Evolutionary conservation across 108 stramenopile genomes (phyloP).

Genomic region (Bacterosira constricta): DNA sequence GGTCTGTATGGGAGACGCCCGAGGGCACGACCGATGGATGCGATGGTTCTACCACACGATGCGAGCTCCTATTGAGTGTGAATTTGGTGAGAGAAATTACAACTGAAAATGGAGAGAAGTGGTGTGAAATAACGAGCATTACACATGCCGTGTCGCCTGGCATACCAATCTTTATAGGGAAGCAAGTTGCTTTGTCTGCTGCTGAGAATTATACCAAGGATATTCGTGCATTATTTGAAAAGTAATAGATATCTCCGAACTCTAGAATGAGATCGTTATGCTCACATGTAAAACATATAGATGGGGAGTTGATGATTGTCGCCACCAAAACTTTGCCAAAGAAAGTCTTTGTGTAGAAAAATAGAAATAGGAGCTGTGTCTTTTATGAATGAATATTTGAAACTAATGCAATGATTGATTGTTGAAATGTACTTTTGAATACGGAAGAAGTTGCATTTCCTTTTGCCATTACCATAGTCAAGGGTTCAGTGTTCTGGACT

Average conservation of each 20-base stretch:
- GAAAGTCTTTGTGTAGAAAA: too few species aligned
- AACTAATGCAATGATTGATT: too few species aligned
- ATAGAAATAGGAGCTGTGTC: too few species aligned
- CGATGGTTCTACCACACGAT: conserved; percentile 41
- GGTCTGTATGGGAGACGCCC: conserved; percentile 62
- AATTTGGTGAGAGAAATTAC: conserved; percentile 53
- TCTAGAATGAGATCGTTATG: neutral
- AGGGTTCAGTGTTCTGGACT: too few species aligned
- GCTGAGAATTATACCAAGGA: conserved; percentile 65
- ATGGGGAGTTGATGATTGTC: too few species aligned
- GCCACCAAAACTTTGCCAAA: too few species aligned
- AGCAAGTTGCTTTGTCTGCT: conserved; percentile 49
- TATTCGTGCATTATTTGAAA: conserved; percentile 53
- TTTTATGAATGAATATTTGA: too few species aligned
- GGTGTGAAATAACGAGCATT: conserved; percentile 61
- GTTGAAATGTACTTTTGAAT: too few species aligned
- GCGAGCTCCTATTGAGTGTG: conserved; percentile 67
- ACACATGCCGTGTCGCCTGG: conserved; percentile 63
- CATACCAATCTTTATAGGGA: conserved; percentile 60
- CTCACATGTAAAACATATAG: neutral
- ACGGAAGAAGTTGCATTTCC: too few species aligned
- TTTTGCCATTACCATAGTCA: too few species aligned
- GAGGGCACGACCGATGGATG: conserved; percentile 19
- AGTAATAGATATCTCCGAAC: neutral
- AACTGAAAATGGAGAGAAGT: conserved; percentile 8